Conservation (phyloP, 2,329 filamentous ascomycete species). For the Parasarocladium wereldwijsianum region DNA sequence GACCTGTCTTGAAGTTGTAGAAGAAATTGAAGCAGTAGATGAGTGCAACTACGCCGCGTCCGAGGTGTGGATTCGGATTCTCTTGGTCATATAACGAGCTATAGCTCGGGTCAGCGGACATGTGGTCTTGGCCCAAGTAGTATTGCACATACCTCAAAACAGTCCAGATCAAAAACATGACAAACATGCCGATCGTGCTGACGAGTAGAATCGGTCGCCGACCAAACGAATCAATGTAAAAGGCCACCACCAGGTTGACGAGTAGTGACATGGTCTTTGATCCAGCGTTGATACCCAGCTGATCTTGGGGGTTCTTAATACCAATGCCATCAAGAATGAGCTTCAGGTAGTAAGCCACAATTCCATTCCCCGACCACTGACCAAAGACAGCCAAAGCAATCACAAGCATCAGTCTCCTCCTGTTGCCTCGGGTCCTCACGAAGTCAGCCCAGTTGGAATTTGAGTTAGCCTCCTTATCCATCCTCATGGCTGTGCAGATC, state of each 20-base stretch:
- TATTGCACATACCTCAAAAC: constrained; percentile 21
- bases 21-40: constrained; percentile 12
- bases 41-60: constrained; percentile 28
- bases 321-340: constrained; percentile 18
- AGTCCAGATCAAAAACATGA: constrained; percentile 23
- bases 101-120: not conserved
- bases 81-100: constrained; percentile 1
- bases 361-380: constrained; percentile 13
- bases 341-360: constrained; percentile 22
- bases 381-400: constrained; percentile 26
- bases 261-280: constrained; percentile 5
- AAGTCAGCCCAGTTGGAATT: constrained; percentile 6
- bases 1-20: constrained; percentile 14
- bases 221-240: constrained; percentile 23
- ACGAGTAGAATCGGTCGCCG: constrained; percentile 25
- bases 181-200: constrained; percentile 19
- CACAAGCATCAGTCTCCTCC: constrained; percentile 18
- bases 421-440: constrained; percentile 12
- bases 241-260: constrained; percentile 6
- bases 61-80: constrained; percentile 14
- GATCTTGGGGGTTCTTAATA: constrained; percentile 17
- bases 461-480: constrained; percentile 7
- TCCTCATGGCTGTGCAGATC: constrained; percentile 14
- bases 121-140: constrained; percentile 9
- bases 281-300: constrained; percentile 21